phyloP scores from a whole-genome alignment of 352 stramenopile genomes.

The Peronospora destructor region DNA sequence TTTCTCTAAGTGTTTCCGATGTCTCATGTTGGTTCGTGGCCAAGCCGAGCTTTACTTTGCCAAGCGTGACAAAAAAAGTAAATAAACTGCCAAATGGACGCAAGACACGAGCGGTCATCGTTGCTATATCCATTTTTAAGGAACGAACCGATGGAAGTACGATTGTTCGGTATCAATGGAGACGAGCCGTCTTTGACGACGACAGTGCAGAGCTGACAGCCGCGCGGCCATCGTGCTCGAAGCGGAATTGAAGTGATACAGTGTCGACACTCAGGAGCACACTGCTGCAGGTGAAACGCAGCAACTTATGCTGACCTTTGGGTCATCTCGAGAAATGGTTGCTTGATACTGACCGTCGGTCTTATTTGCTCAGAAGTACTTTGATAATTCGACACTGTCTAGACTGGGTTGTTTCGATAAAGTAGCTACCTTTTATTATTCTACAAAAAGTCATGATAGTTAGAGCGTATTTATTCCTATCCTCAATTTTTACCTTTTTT shows the following conservation, averaged over 20 bases:
- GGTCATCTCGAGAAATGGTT: slow-evolving; percentile 58
- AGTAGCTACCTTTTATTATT: no score
- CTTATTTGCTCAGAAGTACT: background rate
- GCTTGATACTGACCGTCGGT: slow-evolving; percentile 47
- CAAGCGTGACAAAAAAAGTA: background rate
- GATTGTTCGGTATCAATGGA: slow-evolving; percentile 57
- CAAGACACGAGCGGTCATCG: no score
- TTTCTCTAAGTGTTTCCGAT: no score
- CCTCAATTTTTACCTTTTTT: no score
- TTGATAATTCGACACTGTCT: no score
- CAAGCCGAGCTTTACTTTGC: slow-evolving; percentile 31
- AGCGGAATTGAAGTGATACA: slow-evolving; percentile 19
- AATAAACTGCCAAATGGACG: no score
- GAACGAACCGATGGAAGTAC: slow-evolving; percentile 42
- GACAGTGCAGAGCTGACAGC: slow-evolving; percentile 20
- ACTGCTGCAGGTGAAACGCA: slow-evolving; percentile 42
- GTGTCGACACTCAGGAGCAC: slow-evolving; percentile 42
- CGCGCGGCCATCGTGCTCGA: slow-evolving; percentile 14
- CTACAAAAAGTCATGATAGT: no score
- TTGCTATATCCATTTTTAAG: no score
- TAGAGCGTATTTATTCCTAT: no score
- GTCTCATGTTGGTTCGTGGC: no score
- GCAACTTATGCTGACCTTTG: slow-evolving; percentile 60
- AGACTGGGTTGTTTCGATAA: no score
- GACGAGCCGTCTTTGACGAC: slow-evolving; percentile 22